Percentiles rank a stretch among this genome's conserved stretches.
These are phyloP conservation scores for Aureobasidium sp. DNA, from an alignment of 2,329 filamentous ascomycete genomes.

Conservation along the genomic window DNA sequence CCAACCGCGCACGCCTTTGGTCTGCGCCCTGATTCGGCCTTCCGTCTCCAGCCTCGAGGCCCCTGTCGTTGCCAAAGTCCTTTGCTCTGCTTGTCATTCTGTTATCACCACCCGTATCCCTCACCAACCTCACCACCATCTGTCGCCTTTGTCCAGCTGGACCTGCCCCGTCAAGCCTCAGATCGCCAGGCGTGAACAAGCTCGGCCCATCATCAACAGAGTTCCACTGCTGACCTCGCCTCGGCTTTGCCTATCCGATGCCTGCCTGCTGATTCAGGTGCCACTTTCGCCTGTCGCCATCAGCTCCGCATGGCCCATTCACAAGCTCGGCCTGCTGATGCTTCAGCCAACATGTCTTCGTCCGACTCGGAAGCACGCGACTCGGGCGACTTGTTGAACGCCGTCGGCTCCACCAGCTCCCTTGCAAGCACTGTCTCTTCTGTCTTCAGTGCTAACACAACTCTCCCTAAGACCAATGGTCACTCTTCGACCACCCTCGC, in stretches of 20 bases:
- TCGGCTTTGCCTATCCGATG: conserved; percentile 3
- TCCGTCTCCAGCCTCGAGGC: background rate
- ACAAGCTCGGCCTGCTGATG: background rate
- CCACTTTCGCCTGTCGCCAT: background rate
- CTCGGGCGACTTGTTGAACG: conserved; percentile 58
- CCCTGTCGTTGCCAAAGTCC: background rate
- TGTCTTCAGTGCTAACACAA: conserved; percentile 52
- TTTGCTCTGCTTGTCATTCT: background rate
- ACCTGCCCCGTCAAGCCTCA: background rate
- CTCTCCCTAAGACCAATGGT: conserved; percentile 45
- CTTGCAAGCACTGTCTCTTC: conserved; percentile 63
- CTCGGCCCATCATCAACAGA: background rate
- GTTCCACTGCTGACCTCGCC: background rate
- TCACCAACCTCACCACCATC: background rate
- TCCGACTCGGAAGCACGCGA: conserved; percentile 22
- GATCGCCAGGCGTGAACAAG: background rate
- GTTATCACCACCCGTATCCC: background rate
- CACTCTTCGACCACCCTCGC: conserved; percentile 41
- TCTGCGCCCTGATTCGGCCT: background rate
- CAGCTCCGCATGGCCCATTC: conserved; percentile 5
- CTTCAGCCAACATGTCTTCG: conserved; percentile 4
- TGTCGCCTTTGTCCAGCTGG: background rate
- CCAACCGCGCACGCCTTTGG: background rate
- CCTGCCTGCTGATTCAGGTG: background rate
- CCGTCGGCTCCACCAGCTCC: conserved; percentile 64